Base-by-base conservation (phyloP, 805 yeast species). In the Candida peoriensis region DNA sequence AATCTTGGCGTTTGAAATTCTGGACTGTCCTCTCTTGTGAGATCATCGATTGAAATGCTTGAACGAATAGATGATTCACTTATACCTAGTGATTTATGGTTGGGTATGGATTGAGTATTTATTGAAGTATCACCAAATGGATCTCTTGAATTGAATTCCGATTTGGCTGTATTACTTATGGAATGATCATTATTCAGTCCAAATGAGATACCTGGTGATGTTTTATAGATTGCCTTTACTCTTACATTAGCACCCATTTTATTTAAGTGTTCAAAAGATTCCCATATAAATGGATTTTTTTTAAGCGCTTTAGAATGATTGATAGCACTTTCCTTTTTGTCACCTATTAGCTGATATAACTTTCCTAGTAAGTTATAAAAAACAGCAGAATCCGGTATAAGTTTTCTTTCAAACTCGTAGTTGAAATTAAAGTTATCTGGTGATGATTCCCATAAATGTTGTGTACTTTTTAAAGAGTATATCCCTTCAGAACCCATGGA, bases 271-370 rank as follows among this genome's bases (percentile, higher is more conserved):
- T 80, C 86, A 43, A 86, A 78, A 0, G 96, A 87, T 52, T 87
- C 96, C 74, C 93, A 87, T 26, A 87, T 69, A 52, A 68, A 85
- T 13, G 95, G 96, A 53, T 93, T 84, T 43, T 69, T 60, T 39
- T 76, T 75, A 37, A 87, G 66, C 1, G 90, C 85, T 44, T 72
- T 75, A 0, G 85, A 70, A 54, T 80, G 84, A 48, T 76, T 73
- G 31, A 80, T 60, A 1, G 82, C 70, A 37, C 93, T 78, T 38
- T 79, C 77, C 44, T 76, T 73, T 5, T 64, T 52, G 50, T 82
- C 86, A 17, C 82, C 84, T 7, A 67, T 58, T 7, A 69, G 66
- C 14, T 61, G 58, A 48, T 79, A 78, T 29, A 89, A 63, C 41
- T 78, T 80, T 0, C 94, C 97, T 42, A 86, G 57, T 13, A 88